Evolutionary conservation across 352 stramenopile species (phyloP), one percentile per base, ranked within the genome.

Genomic region (Peronospora belbahrii): DNA sequence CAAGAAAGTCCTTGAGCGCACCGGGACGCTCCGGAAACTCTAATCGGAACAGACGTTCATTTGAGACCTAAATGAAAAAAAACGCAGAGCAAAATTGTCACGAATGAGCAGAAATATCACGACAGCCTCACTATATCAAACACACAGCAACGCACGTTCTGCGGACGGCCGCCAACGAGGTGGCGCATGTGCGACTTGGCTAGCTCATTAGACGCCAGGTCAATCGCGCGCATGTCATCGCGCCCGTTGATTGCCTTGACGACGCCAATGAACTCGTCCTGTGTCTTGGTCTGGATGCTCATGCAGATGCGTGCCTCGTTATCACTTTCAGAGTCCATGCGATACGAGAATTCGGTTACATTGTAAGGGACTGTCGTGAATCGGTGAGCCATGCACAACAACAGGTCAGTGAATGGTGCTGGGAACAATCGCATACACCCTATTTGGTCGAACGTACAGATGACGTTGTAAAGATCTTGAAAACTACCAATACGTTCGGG

Each of bases 271-370:
- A 86, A 81, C 30, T 92, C 68, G 14, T 64, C 42, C 22, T 74
- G 75, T 1, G 65, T 71, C 47, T 90, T 75, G 9, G 90, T 95
- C 57, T 98, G 94, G 49, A 98, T 97, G 43, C 89, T 97, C 62
- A 98, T 84, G 48, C 96, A 96, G 30, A 98, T 94, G 49, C 94
- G 88, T 4, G 95, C 94, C 32, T 81, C 62, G 3, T 67, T 67
- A 44, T 87, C 74, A 11, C 65, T 52, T 36, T 93, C 65, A 4
- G 68, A 83, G 47, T 72, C 71, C 67, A 97, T 88, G 47, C 95
- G 79, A 69, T 99, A 99, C 4, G 88, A 97, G 56, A 99, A 99
- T 74, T 98, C 96, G 10, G 96, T 99, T 47, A 94, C 72, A 24
- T 91, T 91, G 49, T 75, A 59, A 15, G 79, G 79, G 47, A 83